Conservation (phyloP, 768 basidiomycete species). For the Lentinula guzmanii region DNA sequence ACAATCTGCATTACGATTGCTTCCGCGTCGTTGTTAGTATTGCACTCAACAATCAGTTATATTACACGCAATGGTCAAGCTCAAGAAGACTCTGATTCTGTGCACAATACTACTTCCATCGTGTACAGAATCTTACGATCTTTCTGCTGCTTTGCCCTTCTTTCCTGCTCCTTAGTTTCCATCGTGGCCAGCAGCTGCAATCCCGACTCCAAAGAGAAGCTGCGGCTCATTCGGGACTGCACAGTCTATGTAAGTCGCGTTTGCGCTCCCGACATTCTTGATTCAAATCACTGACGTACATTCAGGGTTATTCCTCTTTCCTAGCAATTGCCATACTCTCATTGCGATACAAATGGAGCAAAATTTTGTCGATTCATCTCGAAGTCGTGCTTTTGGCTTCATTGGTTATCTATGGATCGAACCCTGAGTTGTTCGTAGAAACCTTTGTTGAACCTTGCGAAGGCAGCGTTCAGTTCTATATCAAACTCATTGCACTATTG, state of each 20-base stretch:
- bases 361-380: not conserved
- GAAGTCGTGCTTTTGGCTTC: constrained; percentile 19
- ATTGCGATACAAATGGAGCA: not conserved
- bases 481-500: constrained; percentile 22
- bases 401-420: constrained; percentile 41
- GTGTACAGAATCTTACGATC: not conserved
- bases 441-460: constrained; percentile 34
- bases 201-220: too few relatives aligned
- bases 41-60: not conserved
- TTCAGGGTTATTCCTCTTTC: not conserved
- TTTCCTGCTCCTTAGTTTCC: not conserved
- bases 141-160: not conserved
- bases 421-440: constrained; percentile 48
- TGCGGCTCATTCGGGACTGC: not conserved
- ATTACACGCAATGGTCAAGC: not conserved
- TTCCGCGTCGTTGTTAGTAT: not conserved
- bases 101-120: not conserved
- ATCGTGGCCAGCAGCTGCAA: not conserved
- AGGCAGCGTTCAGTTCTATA: constrained; percentile 19
- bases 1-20: not conserved
- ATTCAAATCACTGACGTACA: too few relatives aligned
- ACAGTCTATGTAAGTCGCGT: not conserved
- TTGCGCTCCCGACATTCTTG: not conserved
- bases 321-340: not conserved
- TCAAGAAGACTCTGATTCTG: not conserved